Evolutionary conservation across 2,329 filamentous ascomycete genomes (phyloP).

Genomic region (Mycogone perniciosa): DNA sequence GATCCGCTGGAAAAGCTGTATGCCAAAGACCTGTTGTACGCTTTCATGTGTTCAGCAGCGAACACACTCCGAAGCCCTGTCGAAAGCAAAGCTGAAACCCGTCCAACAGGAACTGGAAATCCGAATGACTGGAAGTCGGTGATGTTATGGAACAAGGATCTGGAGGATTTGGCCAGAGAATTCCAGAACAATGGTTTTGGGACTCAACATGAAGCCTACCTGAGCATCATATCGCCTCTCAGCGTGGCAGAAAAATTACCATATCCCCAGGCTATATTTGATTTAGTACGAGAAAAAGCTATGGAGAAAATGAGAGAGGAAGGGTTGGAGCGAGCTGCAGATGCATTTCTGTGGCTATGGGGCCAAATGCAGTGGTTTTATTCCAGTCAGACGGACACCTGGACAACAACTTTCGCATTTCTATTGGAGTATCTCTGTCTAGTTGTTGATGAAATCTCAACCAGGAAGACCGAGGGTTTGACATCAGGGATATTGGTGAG

Average conservation of each 20-base stretch:
- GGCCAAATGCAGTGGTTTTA: too few relatives aligned
- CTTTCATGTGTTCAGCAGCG: constrained; percentile 24
- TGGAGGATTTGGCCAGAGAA: not conserved
- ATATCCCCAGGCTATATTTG: not conserved
- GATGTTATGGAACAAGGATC: not conserved
- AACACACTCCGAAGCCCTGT: constrained; percentile 10
- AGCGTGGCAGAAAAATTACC: not conserved
- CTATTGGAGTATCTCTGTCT: too few relatives aligned
- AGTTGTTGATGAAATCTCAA: too few relatives aligned
- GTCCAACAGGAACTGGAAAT: not conserved
- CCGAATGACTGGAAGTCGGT: not conserved
- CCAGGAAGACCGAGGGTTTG: too few relatives aligned
- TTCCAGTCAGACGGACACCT: too few relatives aligned
- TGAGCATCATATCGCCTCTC: constrained; percentile 1
- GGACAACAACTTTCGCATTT: too few relatives aligned
- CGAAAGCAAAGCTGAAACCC: not conserved
- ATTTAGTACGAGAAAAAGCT: not conserved
- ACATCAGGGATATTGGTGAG: too few relatives aligned
- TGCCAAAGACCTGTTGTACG: constrained; percentile 23
- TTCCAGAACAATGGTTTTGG: constrained; percentile 1
- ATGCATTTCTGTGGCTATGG: too few relatives aligned
- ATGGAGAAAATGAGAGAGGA: too few relatives aligned
- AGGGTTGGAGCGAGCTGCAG: too few relatives aligned
- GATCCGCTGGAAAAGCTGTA: constrained; percentile 14
- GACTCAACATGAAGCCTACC: not conserved